Evolutionary conservation across 2,329 filamentous ascomycete species (phyloP).

Genomic region (Knoxdaviesia capensis): DNA sequence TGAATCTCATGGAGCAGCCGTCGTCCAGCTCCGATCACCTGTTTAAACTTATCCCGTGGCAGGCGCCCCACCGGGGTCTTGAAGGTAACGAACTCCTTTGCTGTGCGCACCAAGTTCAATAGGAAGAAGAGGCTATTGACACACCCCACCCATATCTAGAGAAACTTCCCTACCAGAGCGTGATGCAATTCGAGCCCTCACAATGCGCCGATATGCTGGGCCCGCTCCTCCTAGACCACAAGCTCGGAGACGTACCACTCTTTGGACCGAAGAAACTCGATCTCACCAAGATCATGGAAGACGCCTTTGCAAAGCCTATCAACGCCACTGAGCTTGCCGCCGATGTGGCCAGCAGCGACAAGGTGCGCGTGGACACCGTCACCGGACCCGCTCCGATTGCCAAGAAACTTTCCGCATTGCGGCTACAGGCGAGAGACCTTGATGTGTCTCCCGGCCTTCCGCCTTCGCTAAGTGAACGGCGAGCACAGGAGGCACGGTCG

Average conservation of each 20-base stretch:
- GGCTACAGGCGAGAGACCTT: constrained; percentile 13
- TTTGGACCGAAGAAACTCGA: constrained; percentile 32
- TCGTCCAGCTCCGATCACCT: constrained; percentile 35
- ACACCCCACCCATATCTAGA: constrained; percentile 14
- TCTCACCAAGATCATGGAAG: constrained; percentile 20
- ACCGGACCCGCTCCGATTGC: constrained; percentile 20
- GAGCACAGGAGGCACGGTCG: too few species aligned
- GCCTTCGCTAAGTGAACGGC: too few species aligned
- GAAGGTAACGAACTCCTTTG: constrained; percentile 19
- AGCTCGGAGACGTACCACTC: constrained; percentile 30
- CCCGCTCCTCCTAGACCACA: constrained; percentile 31
- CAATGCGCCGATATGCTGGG: constrained; percentile 32
- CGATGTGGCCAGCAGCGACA: constrained; percentile 15
- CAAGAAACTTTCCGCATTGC: constrained; percentile 26
- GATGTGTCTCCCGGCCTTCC: too few species aligned
- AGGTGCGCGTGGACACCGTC: constrained; percentile 20
- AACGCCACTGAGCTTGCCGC: constrained; percentile 14
- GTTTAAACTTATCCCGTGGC: constrained; percentile 41
- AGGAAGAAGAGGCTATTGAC: too few species aligned
- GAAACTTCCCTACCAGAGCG: constrained; percentile 27
- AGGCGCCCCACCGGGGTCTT: constrained; percentile 34
- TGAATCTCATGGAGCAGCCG: constrained; percentile 42
- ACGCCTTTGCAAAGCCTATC: constrained; percentile 16
- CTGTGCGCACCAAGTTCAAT: constrained; percentile 8
- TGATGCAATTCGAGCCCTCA: constrained; percentile 37